Evolutionary conservation across 2,329 filamentous ascomycete species (phyloP).

Genomic region (Trichoderma endophyticum): DNA sequence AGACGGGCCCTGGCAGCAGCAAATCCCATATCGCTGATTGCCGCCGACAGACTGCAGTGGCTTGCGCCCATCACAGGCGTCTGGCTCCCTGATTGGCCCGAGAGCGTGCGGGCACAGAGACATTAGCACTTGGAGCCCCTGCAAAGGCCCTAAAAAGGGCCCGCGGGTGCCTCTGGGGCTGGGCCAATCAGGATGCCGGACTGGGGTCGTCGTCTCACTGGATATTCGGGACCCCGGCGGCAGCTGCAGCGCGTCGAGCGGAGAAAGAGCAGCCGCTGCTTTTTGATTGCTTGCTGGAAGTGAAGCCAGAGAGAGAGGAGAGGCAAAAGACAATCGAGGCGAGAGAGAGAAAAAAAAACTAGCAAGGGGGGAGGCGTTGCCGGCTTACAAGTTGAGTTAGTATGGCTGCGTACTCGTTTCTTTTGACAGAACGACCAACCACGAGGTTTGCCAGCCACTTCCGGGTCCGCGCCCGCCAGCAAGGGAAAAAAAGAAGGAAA

Average conservation of each 20-base stretch:
- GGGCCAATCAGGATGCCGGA: background rate
- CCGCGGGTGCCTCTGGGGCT: background rate
- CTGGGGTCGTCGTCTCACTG: background rate
- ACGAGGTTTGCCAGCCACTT: constrained; percentile 9
- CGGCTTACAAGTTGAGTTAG: background rate
- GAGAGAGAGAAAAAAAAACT: background rate
- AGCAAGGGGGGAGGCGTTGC: constrained; percentile 14
- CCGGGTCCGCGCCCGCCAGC: constrained; percentile 8
- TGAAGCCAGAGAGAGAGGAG: background rate
- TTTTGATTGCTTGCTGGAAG: background rate
- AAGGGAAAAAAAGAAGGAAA: background rate
- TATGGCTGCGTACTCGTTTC: background rate
- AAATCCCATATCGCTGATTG: constrained; percentile 38
- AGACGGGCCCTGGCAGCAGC: constrained; percentile 14
- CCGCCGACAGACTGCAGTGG: constrained; percentile 34
- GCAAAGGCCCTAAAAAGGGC: background rate
- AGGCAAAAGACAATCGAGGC: background rate
- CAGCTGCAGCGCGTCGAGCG: background rate
- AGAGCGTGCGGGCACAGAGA: background rate
- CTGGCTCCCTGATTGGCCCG: background rate
- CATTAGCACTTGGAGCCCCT: background rate
- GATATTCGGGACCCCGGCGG: background rate
- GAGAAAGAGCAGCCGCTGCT: background rate
- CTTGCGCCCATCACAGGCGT: background rate
- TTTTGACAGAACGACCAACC: background rate